Evolutionary conservation across 495 filamentous ascomycete genomes (phyloP), one percentile per base, ranked within the genome.

Genomic region (Friedmanniomyces endolithicus): DNA sequence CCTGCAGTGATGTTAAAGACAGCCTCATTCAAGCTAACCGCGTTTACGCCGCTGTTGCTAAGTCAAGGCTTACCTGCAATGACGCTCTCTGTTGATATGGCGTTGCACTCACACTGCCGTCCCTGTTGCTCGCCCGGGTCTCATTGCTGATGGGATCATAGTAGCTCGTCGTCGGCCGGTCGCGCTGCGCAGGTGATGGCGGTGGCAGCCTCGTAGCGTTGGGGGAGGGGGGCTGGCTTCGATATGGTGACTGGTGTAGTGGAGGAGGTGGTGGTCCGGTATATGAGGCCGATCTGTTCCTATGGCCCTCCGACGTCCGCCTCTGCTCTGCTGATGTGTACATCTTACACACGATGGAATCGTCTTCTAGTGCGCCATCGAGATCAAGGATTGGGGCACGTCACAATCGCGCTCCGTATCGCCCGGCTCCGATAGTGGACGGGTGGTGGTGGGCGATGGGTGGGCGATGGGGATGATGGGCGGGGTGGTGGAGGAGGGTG

Each of bases 131-230:
- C 46, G 68, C 64, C 52, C 50, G 54, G 9, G 50, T 45, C 20
- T 55, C 57, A 27, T 29, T 51, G 19, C 43, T 62, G 11, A 72
- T 71, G 25, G 74, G 73, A 54, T 77, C 73, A 57, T 76, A 77
- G 64, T 72, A 76, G 49, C 68, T 69, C 9, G 68, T 69, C 11
- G 60, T 44, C 0, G 68, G 50, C 46, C 57, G 62, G 22, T 67
- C 64, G 34, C 67, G 66, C 43, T 29, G 58, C 46, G 65, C 57
- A 47, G 67, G 65, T 49, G 70, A 61, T 25, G 67, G 65, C 43
- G 71, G 63, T 31, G 63, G 66, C 22, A 70, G 62, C 51, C 64
- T 64, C 23, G 62, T 58, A 11, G 58, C 39, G 11, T 19, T 52
- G 11, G 70, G 68, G 24, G 70, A 68, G 6, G 58, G 22, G 16